Conservation (phyloP, 1,139 yeast genomes). For the Ogataea hybrid region DNA sequence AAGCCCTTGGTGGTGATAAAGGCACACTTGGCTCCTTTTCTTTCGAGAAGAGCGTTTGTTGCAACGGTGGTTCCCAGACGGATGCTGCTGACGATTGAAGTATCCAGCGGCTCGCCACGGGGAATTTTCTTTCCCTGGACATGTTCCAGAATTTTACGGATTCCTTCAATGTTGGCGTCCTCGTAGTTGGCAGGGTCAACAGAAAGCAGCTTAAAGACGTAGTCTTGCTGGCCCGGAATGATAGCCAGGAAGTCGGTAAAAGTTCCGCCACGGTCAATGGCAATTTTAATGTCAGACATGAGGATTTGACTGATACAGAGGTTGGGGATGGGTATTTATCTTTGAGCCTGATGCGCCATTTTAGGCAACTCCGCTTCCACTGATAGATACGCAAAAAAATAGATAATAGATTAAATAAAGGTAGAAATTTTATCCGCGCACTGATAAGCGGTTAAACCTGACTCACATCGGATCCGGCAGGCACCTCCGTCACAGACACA, state of each 20-base stretch:
- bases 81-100: conserved; percentile 52
- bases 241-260: conserved; percentile 57
- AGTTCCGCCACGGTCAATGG: conserved; percentile 65
- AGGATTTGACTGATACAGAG: not conserved
- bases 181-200: conserved; percentile 82
- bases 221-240: conserved; percentile 38
- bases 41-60: conserved; percentile 64
- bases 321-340: too few species aligned
- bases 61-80: conserved; percentile 84
- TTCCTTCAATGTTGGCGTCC: conserved; percentile 93
- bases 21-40: conserved; percentile 66
- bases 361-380: not conserved
- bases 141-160: conserved; percentile 67
- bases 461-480: not conserved
- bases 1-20: conserved; percentile 63
- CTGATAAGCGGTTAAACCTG: not conserved
- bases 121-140: conserved; percentile 51
- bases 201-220: conserved; percentile 62
- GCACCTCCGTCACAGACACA: conserved; percentile 5
- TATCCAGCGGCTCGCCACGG: conserved; percentile 39
- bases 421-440: not conserved
- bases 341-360: not conserved
- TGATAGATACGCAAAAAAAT: not conserved
- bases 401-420: not conserved
- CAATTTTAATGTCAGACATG: conserved; percentile 15